Evolutionary conservation across 805 yeast species (phyloP).

Genomic region (Lipomyces kockii): DNA sequence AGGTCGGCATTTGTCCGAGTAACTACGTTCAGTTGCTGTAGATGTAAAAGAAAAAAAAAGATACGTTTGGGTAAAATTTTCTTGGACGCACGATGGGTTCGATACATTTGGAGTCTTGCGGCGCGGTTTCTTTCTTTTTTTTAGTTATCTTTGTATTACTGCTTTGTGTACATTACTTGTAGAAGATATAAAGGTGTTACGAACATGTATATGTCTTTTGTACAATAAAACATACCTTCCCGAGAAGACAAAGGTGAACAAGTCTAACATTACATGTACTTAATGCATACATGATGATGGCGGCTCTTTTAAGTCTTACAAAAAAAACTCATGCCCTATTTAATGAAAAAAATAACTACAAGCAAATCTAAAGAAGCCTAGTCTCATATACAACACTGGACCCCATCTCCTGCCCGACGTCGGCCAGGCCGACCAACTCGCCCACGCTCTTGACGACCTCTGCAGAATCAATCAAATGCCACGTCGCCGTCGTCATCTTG

Average conservation of each 20-base stretch:
- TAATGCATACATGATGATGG: not conserved
- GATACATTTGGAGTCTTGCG: not conserved
- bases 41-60: no score
- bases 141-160: no score
- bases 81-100: no score
- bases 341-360: not conserved
- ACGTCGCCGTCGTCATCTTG: conserved; percentile 80
- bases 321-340: not conserved
- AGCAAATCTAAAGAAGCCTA: not conserved
- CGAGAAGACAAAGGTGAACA: not conserved
- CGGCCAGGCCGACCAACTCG: conserved; percentile 74
- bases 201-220: not conserved
- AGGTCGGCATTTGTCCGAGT: conserved; percentile 94
- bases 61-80: no score
- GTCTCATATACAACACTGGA: conserved; percentile 8
- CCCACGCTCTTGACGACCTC: conserved; percentile 87
- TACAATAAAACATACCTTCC: not conserved
- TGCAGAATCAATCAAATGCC: conserved; percentile 81
- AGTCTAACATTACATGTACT: not conserved
- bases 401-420: conserved; percentile 42
- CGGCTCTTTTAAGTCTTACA: not conserved
- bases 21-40: conserved; percentile 63
- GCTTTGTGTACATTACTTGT: no score
- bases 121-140: not conserved
- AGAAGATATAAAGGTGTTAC: not conserved